Conservation (phyloP, 306 rosid species). For the Quercus variabilis region DNA sequence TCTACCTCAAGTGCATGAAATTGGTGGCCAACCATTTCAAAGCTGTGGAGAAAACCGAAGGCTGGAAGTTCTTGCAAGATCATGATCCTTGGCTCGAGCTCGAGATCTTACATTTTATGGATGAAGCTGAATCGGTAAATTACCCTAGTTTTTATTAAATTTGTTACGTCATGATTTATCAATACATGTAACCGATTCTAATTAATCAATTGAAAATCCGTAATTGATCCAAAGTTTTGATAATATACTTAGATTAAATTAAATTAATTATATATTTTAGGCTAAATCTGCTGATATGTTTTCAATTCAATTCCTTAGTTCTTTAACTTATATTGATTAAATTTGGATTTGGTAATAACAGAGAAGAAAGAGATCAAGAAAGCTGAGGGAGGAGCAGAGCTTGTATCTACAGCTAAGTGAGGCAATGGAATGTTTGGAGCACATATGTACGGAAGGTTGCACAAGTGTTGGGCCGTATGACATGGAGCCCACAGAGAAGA, state of each 20-base stretch:
- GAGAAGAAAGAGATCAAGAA: slow-evolving; percentile 69
- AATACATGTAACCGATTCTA: neutral
- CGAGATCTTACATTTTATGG: slow-evolving; percentile 69
- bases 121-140: slow-evolving; percentile 73
- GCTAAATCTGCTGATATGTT: no score
- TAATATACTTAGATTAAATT: no score
- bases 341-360: slow-evolving; percentile 16
- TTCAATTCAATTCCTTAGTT: no score
- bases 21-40: slow-evolving; percentile 52
- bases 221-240: no score
- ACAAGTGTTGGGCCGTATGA: slow-evolving; percentile 65
- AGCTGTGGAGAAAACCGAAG: slow-evolving; percentile 74
- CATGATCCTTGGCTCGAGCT: slow-evolving; percentile 90
- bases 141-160: neutral
- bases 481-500: slow-evolving; percentile 41
- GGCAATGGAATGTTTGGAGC: slow-evolving; percentile 95
- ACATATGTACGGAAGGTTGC: slow-evolving; percentile 89
- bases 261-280: no score
- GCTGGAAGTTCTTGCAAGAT: slow-evolving; percentile 75
- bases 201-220: neutral
- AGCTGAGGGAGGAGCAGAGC: slow-evolving; percentile 53
- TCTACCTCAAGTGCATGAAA: slow-evolving; percentile 71
- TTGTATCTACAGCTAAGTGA: slow-evolving; percentile 66
- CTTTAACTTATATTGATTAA: no score
- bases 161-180: neutral